Base-by-base conservation (phyloP, 495 filamentous ascomycete genomes). In the Trypethelium eluteriae region DNA sequence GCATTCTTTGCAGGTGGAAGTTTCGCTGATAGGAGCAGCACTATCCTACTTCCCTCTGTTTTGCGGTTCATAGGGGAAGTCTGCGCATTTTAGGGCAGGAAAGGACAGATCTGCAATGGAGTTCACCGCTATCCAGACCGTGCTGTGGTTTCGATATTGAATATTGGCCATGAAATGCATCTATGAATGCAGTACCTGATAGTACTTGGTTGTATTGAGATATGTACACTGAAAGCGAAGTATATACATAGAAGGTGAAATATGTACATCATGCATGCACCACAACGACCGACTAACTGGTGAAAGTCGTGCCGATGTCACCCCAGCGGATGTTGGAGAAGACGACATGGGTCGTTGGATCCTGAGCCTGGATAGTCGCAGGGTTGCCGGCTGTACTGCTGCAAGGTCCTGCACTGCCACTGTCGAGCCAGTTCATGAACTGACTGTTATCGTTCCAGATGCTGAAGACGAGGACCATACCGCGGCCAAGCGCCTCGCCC, bases 391-490 rank as follows among this genome's bases (percentile, higher is more conserved):
- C 67, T 2, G 70, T 73, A n/a, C 67, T 72, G 67, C 80, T 84
- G 72, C 87, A 90, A 38, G 86, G 86, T 2, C 87, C 86, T 25
- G 82, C 76, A 47, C 69, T 75, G 11, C 78, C 74, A 67, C 66
- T 75, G 70, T 89, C 87, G 12, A 89, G 74, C 86, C 86, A 89
- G 50, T 79, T 79, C 87, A 88, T 88, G 72, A 79, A 82, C 2
- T 76, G 74, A n/a, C 79, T 76, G 16, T 75, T 72, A 64, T 85
- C 84, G 75, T 83, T 84, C 86, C 86, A 89, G 65, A 89, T 80
- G 68, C 79, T 82, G 69, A 89, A 81, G 1, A 81, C 79, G n/a
- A 89, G 72, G 1, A 88, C 85, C 86, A 90, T 89, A 2, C 87
- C 86, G 0, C 84, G 72, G 0, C 67, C 75, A 39, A 90, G 74